These are phyloP conservation scores for Umbelopsis vinacea DNA, from an alignment of 192 early-diverging fungal species.

Conservation along the genomic window DNA sequence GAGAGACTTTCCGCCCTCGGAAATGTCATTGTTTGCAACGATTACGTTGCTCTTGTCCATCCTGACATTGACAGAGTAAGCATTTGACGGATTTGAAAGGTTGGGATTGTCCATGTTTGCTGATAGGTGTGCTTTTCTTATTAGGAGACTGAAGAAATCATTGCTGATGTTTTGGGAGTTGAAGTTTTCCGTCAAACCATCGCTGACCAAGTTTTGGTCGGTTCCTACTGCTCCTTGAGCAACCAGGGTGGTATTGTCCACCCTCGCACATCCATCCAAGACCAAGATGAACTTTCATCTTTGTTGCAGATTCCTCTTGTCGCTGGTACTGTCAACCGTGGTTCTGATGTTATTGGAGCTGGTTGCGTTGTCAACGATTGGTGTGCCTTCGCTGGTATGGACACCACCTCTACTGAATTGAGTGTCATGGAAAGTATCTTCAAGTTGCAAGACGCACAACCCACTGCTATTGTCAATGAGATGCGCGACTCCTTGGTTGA, in stretches of 20 bases:
- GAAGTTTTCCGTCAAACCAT: constrained; percentile 99
- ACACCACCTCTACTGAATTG: constrained; percentile 96
- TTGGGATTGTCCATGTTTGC: background rate
- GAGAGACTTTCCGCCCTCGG: constrained; percentile 97
- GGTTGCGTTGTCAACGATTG: constrained; percentile 99
- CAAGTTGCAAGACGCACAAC: constrained; percentile 92
- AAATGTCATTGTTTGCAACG: constrained; percentile 99
- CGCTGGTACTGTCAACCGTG: constrained; percentile 98
- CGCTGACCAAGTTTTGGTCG: constrained; percentile 96
- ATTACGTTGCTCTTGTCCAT: constrained; percentile 98
- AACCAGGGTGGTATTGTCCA: constrained; percentile 99
- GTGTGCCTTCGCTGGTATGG: constrained; percentile 95
- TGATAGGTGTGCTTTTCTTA: background rate
- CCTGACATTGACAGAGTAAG: constrained; percentile 89
- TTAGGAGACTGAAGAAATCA: constrained; percentile 96
- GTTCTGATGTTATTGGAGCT: constrained; percentile 96
- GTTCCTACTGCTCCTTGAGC: constrained; percentile 92
- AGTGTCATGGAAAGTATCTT: constrained; percentile 98
- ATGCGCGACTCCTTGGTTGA: constrained; percentile 96
- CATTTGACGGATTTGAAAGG: too few species aligned
- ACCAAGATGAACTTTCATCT: constrained; percentile 97
- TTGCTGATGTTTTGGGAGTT: constrained; percentile 96
- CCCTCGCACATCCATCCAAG: constrained; percentile 93
- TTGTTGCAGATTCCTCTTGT: constrained; percentile 96
- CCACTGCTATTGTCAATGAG: constrained; percentile 88